Conservation (phyloP, 305 asterid species). For the Fraxinus baroniana region DNA sequence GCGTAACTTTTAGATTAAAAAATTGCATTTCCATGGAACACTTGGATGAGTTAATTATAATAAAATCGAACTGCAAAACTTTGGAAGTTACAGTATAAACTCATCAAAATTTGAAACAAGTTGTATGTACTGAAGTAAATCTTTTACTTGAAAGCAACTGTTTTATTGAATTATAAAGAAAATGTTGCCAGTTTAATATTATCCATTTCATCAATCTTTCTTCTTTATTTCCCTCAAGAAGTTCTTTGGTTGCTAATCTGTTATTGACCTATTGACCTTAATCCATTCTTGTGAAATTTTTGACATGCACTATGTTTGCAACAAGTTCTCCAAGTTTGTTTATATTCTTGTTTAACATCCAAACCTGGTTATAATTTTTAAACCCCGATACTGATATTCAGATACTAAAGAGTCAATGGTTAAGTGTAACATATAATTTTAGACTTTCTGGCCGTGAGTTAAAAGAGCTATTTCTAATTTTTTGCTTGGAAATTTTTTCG, state of each 20-base stretch:
- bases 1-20: not conserved
- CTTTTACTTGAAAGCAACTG: not conserved
- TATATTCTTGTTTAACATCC: not conserved
- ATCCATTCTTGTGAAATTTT: not conserved
- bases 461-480: not conserved
- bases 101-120: not conserved
- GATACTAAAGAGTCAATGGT: not conserved
- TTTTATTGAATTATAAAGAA: not conserved
- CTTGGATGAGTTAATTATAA: not conserved
- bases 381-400: not conserved
- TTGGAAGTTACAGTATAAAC: not conserved
- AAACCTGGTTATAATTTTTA: not conserved
- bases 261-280: not conserved
- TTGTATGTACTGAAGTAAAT: not conserved
- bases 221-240: not conserved
- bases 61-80: not conserved
- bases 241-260: conserved; percentile 1
- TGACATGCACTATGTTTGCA: not conserved
- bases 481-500: not conserved
- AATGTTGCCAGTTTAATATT: not conserved
- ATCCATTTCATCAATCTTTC: conserved; percentile 17
- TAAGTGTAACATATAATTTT: not conserved
- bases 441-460: not conserved
- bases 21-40: not conserved
- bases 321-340: not conserved